Base-by-base conservation (phyloP, 2,329 filamentous ascomycete genomes). In the Ophiostoma australiae region DNA sequence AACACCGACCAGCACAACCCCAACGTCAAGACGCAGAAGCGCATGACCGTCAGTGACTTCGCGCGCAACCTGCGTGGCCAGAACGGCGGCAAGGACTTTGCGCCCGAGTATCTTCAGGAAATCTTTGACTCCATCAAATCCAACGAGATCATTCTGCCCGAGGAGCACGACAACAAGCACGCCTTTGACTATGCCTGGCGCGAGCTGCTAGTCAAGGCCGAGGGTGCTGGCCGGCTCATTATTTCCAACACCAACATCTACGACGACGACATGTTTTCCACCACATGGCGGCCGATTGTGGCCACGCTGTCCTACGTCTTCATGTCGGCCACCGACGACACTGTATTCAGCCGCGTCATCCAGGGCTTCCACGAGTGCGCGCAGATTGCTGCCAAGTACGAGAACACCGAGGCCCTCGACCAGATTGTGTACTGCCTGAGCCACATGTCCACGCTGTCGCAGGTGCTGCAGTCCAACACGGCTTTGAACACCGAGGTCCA, bases 161-260 rank as follows among this genome's bases (percentile, higher is more conserved):
- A 98, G 75, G 95, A 99, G 80, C 95, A 98, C 78, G 94, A 97
- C 78, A 97, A 97, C 79, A 91, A 94, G 78, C 91, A 97, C 81
- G 94, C 93, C 1, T 98, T 98, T 77, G 94, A 98, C 78, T 95
- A 97, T 80, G 94, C 95, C 1, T 99, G 95, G 95, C 94, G 94
- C 78, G 95, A 99, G 79, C 82, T 99, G 13, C 82, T 98, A 58
- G 82, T 93, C 74, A 98, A 98, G 81, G 90, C 93, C 0, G 89
- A 91, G 74, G 87, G 88, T 7, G 88, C 92, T 0, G 89, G 91
- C 1, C 86, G 90, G 69, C 84, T 98, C 65, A 82, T 91, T 44
- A 83, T 94, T 39, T 96, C 93, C 78, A 87, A 97, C 75, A 97
- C 94, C 4, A 98, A 97, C 77, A 89, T 97, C 55, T 99, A 93